Percentiles rank a stretch among this genome's conserved stretches.
Conservation (phyloP, 148 eudicot genomes). For the Rhododendron griersonianum region DNA sequence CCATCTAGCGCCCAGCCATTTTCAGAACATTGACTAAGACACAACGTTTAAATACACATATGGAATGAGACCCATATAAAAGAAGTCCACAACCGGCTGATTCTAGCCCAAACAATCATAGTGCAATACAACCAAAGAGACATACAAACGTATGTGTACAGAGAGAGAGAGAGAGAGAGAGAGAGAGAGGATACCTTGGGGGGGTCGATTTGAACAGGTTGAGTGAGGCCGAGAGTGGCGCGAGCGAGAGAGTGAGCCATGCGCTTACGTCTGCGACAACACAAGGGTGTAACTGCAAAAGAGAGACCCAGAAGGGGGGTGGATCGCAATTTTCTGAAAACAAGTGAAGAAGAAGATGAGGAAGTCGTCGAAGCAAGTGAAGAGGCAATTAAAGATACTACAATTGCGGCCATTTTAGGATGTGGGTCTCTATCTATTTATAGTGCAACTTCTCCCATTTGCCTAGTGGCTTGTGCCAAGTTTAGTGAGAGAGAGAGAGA, state of each 20-base stretch:
- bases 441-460: not conserved
- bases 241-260: conserved; percentile 63
- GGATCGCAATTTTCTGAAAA: not conserved
- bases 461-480: not conserved
- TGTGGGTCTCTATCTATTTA: not conserved
- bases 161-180: not conserved
- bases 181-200: conserved; percentile 41
- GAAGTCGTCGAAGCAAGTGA: not conserved
- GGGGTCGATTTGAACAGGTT: conserved; percentile 44
- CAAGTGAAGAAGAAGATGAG: not conserved
- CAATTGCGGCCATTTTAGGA: not conserved
- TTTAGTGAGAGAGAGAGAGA: not conserved
- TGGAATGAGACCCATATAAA: not conserved
- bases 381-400: not conserved
- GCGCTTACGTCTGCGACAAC: conserved; percentile 16
- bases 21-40: not conserved
- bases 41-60: too few species aligned
- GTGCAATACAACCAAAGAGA: not conserved
- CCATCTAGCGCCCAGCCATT: too few species aligned
- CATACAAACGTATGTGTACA: too few species aligned
- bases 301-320: not conserved
- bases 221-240: conserved; percentile 78
- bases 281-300: conserved; percentile 4
- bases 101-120: not conserved
- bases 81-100: not conserved